Percentiles rank a stretch among this genome's conserved stretches.
Conservation (phyloP, 2,329 filamentous ascomycete genomes). For the Cephalotrichum gorgonifer region DNA sequence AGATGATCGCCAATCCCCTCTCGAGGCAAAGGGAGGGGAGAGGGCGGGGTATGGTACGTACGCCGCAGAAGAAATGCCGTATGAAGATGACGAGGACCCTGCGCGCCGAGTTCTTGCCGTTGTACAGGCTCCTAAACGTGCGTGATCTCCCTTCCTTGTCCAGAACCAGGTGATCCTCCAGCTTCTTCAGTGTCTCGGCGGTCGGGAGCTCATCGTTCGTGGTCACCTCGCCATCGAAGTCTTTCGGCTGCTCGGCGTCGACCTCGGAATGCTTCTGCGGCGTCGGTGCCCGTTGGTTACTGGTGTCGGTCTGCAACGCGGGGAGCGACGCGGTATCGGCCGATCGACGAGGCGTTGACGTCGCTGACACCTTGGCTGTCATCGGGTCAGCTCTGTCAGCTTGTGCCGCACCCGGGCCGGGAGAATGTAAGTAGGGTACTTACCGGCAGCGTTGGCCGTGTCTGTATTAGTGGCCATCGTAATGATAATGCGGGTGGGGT, state of each 20-base stretch:
- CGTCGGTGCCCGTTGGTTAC: not conserved
- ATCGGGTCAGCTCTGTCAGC: not conserved
- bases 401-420: not conserved
- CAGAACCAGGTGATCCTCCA: slow-evolving; percentile 47
- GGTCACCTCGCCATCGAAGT: slow-evolving; percentile 46
- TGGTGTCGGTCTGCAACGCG: not conserved
- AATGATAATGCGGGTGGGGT: too few relatives aligned
- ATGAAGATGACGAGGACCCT: slow-evolving; percentile 64
- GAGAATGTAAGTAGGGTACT: not conserved
- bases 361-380: not conserved
- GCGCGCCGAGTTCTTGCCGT: slow-evolving; percentile 38
- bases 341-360: not conserved
- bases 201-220: slow-evolving; percentile 47
- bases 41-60: slow-evolving; percentile 28
- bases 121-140: slow-evolving; percentile 54
- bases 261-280: slow-evolving; percentile 12
- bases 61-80: slow-evolving; percentile 72
- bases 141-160: slow-evolving; percentile 49
- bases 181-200: slow-evolving; percentile 32
- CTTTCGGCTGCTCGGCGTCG: slow-evolving; percentile 29
- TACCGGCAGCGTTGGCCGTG: too few relatives aligned
- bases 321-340: not conserved
- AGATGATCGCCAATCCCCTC: not conserved
- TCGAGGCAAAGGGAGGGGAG: not conserved
- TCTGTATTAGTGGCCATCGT: too few relatives aligned